Percentiles rank a stretch among this genome's conserved stretches.
Evolutionary conservation across 805 yeast genomes (phyloP).

Genomic region (Ogataea pignaliae): DNA sequence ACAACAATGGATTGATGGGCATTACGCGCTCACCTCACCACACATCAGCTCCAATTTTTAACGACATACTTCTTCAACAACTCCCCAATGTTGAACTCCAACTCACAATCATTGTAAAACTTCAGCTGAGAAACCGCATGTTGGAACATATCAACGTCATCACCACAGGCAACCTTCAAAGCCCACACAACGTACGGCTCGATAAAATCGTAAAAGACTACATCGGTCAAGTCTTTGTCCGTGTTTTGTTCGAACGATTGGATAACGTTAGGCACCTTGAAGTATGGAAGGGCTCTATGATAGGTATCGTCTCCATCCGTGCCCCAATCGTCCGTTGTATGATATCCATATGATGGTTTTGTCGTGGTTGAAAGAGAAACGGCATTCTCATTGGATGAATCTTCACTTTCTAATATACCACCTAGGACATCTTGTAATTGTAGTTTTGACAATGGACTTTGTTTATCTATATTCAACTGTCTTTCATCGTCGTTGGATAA

Average conservation of each 20-base stretch:
- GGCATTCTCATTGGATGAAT: not conserved
- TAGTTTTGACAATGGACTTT: too few relatives aligned
- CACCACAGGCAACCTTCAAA: conserved; percentile 17
- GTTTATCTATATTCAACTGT: too few relatives aligned
- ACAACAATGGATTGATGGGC: too few relatives aligned
- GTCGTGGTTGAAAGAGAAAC: not conserved
- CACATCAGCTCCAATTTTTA: conserved; percentile 26
- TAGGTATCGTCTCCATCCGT: conserved; percentile 81
- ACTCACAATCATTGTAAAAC: conserved; percentile 29
- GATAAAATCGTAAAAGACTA: conserved; percentile 78
- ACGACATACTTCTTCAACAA: conserved; percentile 39
- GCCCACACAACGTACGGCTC: conserved; percentile 29
- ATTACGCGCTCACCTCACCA: not conserved
- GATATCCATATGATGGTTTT: conserved; percentile 57
- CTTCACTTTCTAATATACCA: not conserved
- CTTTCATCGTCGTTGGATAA: too few relatives aligned
- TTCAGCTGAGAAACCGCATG: conserved; percentile 8
- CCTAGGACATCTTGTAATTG: too few relatives aligned
- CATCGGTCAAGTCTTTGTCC: conserved; percentile 44
- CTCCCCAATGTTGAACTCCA: conserved; percentile 39
- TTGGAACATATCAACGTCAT: conserved; percentile 9
- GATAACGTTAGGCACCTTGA: conserved; percentile 75
- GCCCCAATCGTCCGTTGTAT: conserved; percentile 82
- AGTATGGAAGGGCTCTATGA: conserved; percentile 54
- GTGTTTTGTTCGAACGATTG: conserved; percentile 39